Percentiles rank a stretch among this genome's conserved stretches.
phyloP scores from a whole-genome alignment of 805 yeast genomes.

The Lachancea thermotolerans region DNA sequence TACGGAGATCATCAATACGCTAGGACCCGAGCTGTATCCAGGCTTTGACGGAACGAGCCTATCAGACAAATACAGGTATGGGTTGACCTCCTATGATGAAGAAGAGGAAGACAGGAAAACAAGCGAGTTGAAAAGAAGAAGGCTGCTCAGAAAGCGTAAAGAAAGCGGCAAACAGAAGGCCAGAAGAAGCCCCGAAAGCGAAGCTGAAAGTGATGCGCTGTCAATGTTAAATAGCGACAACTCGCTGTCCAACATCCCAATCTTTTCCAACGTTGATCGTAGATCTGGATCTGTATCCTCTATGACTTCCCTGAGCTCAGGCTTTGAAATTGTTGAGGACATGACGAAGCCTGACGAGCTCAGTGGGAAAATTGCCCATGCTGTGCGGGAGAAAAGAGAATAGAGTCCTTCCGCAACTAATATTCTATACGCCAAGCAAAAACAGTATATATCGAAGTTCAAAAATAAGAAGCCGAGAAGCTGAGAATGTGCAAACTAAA shows the following conservation, averaged over 20 bases:
- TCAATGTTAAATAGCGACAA: slow-evolving; percentile 32
- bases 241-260: slow-evolving; percentile 35
- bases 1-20: slow-evolving; percentile 68
- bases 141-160: slow-evolving; percentile 26
- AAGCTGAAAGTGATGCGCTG: slow-evolving; percentile 36
- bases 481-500: neutral
- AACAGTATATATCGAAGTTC: too few species aligned
- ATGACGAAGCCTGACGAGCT: slow-evolving; percentile 2
- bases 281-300: slow-evolving; percentile 26
- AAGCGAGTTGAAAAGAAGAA: slow-evolving; percentile 33
- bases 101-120: slow-evolving; percentile 33
- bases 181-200: slow-evolving; percentile 2
- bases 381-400: slow-evolving; percentile 22
- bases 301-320: slow-evolving; percentile 22
- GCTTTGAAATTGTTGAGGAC: slow-evolving; percentile 17
- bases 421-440: too few species aligned
- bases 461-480: too few species aligned
- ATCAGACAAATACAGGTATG: slow-evolving; percentile 17
- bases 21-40: slow-evolving; percentile 81
- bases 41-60: slow-evolving; percentile 55
- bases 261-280: slow-evolving; percentile 37
- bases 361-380: slow-evolving; percentile 21
- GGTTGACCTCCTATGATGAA: slow-evolving; percentile 22
- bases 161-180: slow-evolving; percentile 12
- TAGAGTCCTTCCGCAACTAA: neutral